Evolutionary conservation across 768 basidiomycete genomes (phyloP).

Genomic region (Dendrothele bispora): DNA sequence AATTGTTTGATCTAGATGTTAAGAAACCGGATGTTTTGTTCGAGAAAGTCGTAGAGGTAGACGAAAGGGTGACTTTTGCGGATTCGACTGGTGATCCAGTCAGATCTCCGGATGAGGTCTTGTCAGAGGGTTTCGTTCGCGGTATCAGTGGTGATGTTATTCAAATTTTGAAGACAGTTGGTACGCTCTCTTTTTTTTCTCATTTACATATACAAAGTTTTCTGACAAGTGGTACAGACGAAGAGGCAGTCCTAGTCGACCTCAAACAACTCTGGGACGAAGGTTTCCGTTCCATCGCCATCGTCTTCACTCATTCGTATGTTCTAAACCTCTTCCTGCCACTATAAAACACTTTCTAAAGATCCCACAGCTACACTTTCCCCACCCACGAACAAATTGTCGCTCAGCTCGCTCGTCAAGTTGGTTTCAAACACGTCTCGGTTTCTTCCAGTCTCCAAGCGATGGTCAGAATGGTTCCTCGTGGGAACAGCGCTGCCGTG

Average conservation of each 20-base stretch:
- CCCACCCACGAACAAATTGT: slow-evolving; percentile 40
- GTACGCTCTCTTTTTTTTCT: too few species aligned
- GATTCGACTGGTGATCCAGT: slow-evolving; percentile 69
- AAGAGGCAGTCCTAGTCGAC: slow-evolving; percentile 21
- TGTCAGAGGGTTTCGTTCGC: neutral
- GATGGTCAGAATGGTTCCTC: slow-evolving; percentile 37
- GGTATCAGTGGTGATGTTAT: slow-evolving; percentile 42
- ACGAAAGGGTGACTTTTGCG: slow-evolving; percentile 49
- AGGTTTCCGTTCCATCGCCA: slow-evolving; percentile 38
- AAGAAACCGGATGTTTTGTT: slow-evolving; percentile 37
- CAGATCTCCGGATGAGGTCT: slow-evolving; percentile 43
- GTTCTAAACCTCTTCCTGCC: too few species aligned
- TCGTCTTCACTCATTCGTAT: slow-evolving; percentile 43
- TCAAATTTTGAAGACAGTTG: slow-evolving; percentile 31
- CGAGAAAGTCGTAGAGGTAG: slow-evolving; percentile 36
- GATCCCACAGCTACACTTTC: too few species aligned
- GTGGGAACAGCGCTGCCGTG: slow-evolving; percentile 39
- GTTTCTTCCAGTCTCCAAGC: slow-evolving; percentile 36
- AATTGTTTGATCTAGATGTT: slow-evolving; percentile 74
- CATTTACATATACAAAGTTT: too few species aligned
- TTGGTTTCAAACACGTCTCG: slow-evolving; percentile 44
- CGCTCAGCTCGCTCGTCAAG: slow-evolving; percentile 30
- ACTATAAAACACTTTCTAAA: too few species aligned
- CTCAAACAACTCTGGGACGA: slow-evolving; percentile 34
- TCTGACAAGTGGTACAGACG: slow-evolving; percentile 32